Percentiles rank a stretch among this genome's conserved stretches.
Evolutionary conservation across 805 yeast species (phyloP).

Genomic region (Ogataea parapolymorpha): DNA sequence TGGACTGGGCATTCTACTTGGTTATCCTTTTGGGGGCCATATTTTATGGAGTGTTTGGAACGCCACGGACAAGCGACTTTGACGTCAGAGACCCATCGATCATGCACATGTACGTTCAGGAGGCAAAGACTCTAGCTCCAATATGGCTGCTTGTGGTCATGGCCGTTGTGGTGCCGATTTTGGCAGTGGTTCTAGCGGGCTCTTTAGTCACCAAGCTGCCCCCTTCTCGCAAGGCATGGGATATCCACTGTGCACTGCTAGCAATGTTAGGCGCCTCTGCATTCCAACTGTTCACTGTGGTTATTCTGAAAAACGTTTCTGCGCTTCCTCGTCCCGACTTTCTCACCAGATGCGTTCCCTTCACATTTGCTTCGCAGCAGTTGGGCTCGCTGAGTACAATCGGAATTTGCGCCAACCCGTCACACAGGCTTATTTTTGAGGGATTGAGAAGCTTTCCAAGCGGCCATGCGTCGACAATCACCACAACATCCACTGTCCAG

Average conservation of each 20-base stretch:
- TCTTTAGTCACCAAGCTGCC: slow-evolving; percentile 20
- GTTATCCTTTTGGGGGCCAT: slow-evolving; percentile 24
- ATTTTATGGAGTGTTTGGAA: slow-evolving; percentile 31
- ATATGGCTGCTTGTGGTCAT: slow-evolving; percentile 31
- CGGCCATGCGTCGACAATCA: slow-evolving; percentile 52
- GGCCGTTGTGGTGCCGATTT: slow-evolving; percentile 33
- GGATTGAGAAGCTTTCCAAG: slow-evolving; percentile 59
- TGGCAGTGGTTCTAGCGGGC: slow-evolving; percentile 26
- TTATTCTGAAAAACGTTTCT: slow-evolving; percentile 44
- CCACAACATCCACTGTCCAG: slow-evolving; percentile 42
- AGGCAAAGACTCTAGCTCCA: slow-evolving; percentile 33
- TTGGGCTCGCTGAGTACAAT: slow-evolving; percentile 39
- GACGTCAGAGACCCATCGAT: slow-evolving; percentile 32
- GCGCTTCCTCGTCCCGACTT: slow-evolving; percentile 56
- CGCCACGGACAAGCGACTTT: slow-evolving; percentile 42
- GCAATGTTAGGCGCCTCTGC: slow-evolving; percentile 38
- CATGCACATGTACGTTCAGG: slow-evolving; percentile 36
- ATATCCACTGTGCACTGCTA: slow-evolving; percentile 36
- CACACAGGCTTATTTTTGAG: slow-evolving; percentile 37
- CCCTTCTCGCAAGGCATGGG: slow-evolving; percentile 36
- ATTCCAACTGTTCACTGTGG: slow-evolving; percentile 37
- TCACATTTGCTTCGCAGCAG: slow-evolving; percentile 30
- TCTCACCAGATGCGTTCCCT: slow-evolving; percentile 46
- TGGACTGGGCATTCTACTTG: slow-evolving; percentile 33
- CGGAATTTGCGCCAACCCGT: slow-evolving; percentile 42